Conservation (phyloP, 2,329 filamentous ascomycete genomes). For the Pezicula rhizophila region DNA sequence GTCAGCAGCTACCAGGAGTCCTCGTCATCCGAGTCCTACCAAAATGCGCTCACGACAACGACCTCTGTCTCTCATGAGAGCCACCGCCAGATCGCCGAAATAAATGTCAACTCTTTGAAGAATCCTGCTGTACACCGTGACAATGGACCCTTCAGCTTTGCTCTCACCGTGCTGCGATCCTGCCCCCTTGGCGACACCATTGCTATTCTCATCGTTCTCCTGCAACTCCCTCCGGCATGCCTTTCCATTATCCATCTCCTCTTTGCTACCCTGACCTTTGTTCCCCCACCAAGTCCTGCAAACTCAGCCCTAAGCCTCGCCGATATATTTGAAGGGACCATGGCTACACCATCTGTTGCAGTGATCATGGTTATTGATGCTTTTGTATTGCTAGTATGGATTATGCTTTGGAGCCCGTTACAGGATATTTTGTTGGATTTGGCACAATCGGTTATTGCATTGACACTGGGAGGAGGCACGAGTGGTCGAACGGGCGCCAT, state of each 20-base stretch:
- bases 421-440: conserved; percentile 86
- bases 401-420: conserved; percentile 80
- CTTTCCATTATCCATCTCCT: conserved; percentile 86
- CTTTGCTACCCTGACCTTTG: conserved; percentile 89
- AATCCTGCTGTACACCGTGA: conserved; percentile 64
- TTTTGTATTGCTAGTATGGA: conserved; percentile 77
- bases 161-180: conserved; percentile 79
- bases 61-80: conserved; percentile 38
- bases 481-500: conserved; percentile 62
- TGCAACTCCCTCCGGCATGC: conserved; percentile 83
- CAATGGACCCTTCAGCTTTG: conserved; percentile 67
- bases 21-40: conserved; percentile 43
- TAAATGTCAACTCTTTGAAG: conserved; percentile 60
- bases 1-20: conserved; percentile 49
- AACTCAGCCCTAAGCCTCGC: conserved; percentile 68
- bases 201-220: conserved; percentile 90
- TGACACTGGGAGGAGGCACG: conserved; percentile 79
- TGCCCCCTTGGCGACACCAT: conserved; percentile 92
- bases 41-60: conserved; percentile 32
- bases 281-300: conserved; percentile 74
- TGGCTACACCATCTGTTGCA: conserved; percentile 78
- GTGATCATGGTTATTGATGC: conserved; percentile 81
- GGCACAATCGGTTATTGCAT: conserved; percentile 87
- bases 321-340: conserved; percentile 84
- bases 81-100: conserved; percentile 53